phyloP scores from a whole-genome alignment of 257 asterid genomes.

The Scutellaria baicalensis region DNA sequence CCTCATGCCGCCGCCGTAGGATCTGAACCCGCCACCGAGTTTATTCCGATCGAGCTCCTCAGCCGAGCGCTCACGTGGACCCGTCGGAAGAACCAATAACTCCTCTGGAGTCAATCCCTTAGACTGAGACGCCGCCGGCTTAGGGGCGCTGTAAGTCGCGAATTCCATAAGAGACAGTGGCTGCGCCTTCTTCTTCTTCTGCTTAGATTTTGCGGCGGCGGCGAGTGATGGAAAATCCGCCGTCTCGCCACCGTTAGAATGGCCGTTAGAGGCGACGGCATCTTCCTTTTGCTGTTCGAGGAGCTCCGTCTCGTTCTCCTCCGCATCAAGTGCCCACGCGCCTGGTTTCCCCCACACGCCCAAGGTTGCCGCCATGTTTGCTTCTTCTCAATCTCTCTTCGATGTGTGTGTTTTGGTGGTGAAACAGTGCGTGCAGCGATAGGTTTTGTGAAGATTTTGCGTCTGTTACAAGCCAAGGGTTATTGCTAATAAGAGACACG shows the following conservation, averaged over 20 bases:
- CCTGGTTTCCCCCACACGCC: constrained; percentile 91
- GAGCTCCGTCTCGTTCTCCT: constrained; percentile 71
- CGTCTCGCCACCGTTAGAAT: constrained; percentile 18
- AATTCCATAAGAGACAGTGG: constrained; percentile 57
- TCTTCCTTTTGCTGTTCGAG: constrained; percentile 39
- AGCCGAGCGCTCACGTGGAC: constrained; percentile 72
- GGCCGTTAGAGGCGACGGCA: constrained; percentile 8
- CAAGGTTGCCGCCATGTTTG: constrained; percentile 79
- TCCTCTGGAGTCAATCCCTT: constrained; percentile 54
- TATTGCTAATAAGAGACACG: neutral
- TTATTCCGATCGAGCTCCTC: constrained; percentile 70
- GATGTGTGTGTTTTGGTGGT: constrained; percentile 9
- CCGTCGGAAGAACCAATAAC: constrained; percentile 58
- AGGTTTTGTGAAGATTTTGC: constrained; percentile 47
- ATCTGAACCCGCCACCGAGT: constrained; percentile 75
- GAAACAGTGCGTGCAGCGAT: constrained; percentile 18
- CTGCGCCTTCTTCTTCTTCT: constrained; percentile 76
- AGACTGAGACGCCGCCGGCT: constrained; percentile 26
- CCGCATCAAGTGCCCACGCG: constrained; percentile 92
- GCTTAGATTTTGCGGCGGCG: constrained; percentile 47
- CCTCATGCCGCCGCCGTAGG: constrained; percentile 51
- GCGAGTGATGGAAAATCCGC: constrained; percentile 67
- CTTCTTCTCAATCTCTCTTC: neutral
- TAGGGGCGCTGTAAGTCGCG: constrained; percentile 24
- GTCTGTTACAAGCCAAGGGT: constrained; percentile 26